Conservation (phyloP, 768 basidiomycete genomes). For the Calocybe gangraenosa region DNA sequence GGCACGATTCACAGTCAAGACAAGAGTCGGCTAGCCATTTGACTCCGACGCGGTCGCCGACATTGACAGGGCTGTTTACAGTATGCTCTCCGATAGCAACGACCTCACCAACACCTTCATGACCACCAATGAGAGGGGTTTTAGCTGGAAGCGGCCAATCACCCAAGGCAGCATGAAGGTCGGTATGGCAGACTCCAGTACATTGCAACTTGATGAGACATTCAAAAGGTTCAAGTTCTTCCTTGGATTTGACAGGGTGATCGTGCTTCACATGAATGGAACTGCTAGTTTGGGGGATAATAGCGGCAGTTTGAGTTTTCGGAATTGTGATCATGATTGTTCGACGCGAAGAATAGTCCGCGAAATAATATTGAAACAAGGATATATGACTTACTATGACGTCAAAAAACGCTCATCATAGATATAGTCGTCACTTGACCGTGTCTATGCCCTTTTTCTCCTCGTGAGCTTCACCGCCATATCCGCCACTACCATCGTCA, state of each 20-base stretch:
- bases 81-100: constrained; percentile 77
- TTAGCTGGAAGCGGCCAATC: constrained; percentile 80
- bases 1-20: constrained; percentile 71
- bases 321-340: constrained; percentile 26
- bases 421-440: too few relatives aligned
- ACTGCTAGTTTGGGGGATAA: constrained; percentile 31
- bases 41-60: constrained; percentile 81
- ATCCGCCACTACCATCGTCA: constrained; percentile 30
- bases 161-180: constrained; percentile 67
- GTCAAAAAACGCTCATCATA: background rate
- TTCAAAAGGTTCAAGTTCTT: constrained; percentile 61
- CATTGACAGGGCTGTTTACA: constrained; percentile 51
- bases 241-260: constrained; percentile 51
- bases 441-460: background rate
- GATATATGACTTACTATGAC: background rate
- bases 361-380: too few relatives aligned
- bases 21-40: constrained; percentile 78
- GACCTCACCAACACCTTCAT: constrained; percentile 79
- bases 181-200: constrained; percentile 86
- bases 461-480: constrained; percentile 27
- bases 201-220: constrained; percentile 73
- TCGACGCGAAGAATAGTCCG: too few relatives aligned
- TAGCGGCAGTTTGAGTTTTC: constrained; percentile 37
- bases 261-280: constrained; percentile 36
- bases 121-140: constrained; percentile 72